Evolutionary conservation across 306 rosid species (phyloP), one percentile per base, ranked within the genome.

Genomic region (Adenanthera pavonina): DNA sequence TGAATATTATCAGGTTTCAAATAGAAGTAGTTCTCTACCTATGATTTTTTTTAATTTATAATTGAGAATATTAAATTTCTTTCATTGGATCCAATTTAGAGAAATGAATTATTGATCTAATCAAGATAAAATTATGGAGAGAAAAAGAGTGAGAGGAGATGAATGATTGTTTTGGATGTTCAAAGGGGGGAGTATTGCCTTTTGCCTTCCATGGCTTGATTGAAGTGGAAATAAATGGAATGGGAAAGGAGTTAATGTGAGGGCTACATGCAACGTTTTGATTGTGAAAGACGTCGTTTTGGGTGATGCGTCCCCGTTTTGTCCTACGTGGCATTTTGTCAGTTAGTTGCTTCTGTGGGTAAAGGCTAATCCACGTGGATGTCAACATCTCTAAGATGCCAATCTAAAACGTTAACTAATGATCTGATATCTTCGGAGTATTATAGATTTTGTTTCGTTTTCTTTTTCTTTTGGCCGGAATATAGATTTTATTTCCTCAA

Each of bases 291-390:
- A 15, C 15, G 67, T 9, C 64, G 67, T 60, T 60, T 61, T 0
- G 43, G 68, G 9, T 0, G 40, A 2, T 5, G 68, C 68, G 33
- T 61, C 9, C 9, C 41, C 68, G 36, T 35, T 6, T 66, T 4
- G 30, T 66, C n/a, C 40, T 66, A 52, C 82, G 60, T 81, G 84
- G 81, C 54, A 53, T 64, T 64, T 30, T 82, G 88, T 86, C 78
- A 8, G 0, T 14, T 84, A 67, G 85, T 70, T 69, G 76, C 69
- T 59, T n/a, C 30, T 5, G 41, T 74, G 48, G 74, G 43, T 48
- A 72, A 53, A 61, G 35, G 30, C 51, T 54, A 75, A 65, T 65
- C 70, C 70, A 65, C 70, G 70, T 65, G 70, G 70, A 36, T 16
- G 40, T 65, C 47, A 12, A 7, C 5, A 2, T 15, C 70, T 7